Evolutionary conservation across 164 flowering plant species (phyloP).

Genomic region (Pachysandra terminalis): DNA sequence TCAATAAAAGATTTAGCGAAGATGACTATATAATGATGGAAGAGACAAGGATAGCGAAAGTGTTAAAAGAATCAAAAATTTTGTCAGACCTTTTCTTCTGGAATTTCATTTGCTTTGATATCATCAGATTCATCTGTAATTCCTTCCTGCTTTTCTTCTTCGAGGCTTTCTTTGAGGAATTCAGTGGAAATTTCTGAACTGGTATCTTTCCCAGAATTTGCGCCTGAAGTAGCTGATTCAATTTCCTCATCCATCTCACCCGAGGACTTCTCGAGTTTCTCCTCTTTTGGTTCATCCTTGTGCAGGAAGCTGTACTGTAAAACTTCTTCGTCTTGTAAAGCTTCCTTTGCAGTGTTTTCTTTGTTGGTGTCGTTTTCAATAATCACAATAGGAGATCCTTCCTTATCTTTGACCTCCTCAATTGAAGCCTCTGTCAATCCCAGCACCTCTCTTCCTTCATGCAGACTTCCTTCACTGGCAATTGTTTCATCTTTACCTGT

Average conservation of each 20-base stretch:
- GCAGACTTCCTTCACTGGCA: neutral
- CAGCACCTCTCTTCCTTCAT: neutral
- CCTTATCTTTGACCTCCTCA: conserved; percentile 7
- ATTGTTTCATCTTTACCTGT: conserved; percentile 5
- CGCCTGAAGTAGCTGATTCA: conserved; percentile 9
- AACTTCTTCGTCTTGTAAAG: conserved; percentile 6
- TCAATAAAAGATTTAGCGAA: conserved; percentile 4
- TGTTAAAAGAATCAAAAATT: neutral
- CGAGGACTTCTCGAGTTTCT: neutral
- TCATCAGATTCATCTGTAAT: neutral
- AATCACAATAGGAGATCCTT: neutral
- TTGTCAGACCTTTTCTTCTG: conserved; percentile 12
- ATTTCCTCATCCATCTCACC: conserved; percentile 6
- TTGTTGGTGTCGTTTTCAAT: neutral
- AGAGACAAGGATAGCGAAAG: neutral
- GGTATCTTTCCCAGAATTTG: conserved; percentile 1
- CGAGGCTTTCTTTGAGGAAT: conserved; percentile 15
- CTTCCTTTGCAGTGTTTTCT: neutral
- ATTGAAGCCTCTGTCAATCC: neutral
- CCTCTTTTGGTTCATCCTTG: conserved; percentile 4
- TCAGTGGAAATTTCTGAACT: neutral
- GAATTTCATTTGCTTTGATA: neutral
- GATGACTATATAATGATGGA: neutral
- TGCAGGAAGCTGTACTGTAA: conserved; percentile 6
- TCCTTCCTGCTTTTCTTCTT: conserved; percentile 9